Percentiles rank a stretch among this genome's conserved stretches.
Evolutionary conservation across 495 filamentous ascomycete genomes (phyloP).

Genomic region (Aspergillus saccharolyticus): DNA sequence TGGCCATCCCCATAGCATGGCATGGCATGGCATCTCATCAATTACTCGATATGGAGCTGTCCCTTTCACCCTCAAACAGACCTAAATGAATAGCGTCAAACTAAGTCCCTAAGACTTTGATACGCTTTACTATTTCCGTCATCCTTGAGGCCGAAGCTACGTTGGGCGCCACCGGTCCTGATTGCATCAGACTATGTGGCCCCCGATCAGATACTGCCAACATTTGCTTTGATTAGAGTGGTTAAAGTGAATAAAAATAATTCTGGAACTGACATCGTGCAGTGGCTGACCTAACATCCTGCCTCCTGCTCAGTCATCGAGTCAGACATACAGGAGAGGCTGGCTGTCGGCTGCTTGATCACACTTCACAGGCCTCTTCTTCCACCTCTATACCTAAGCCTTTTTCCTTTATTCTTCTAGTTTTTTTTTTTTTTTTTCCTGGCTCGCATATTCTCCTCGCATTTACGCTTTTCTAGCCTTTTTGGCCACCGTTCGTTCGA

Average conservation of each 20-base stretch:
- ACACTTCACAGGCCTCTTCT: neutral
- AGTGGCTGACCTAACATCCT: constrained; percentile 3
- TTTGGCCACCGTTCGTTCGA: neutral
- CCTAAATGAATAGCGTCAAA: constrained; percentile 13
- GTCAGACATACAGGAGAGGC: constrained; percentile 5
- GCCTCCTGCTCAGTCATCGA: neutral
- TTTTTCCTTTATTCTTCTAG: neutral
- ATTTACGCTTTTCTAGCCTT: neutral
- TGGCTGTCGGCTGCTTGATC: constrained; percentile 5
- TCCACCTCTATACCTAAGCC: constrained; percentile 4
- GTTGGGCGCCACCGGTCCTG: constrained; percentile 5
- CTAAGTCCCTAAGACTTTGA: constrained; percentile 9
- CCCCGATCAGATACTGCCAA: constrained; percentile 7
- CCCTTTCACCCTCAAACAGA: constrained; percentile 4
- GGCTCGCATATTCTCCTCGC: neutral
- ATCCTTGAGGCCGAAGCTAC: constrained; percentile 5
- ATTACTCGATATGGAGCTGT: constrained; percentile 1
- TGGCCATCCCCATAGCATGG: constrained; percentile 3
- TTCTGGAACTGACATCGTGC: neutral
- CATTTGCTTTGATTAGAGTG: neutral
- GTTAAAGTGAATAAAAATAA: neutral
- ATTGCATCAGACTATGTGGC: constrained; percentile 12
- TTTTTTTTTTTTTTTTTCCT: constrained; percentile 3
- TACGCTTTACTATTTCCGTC: constrained; percentile 21
- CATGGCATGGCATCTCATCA: neutral